Conservation (phyloP, 2,329 filamentous ascomycete genomes). For the Tolypocladium amazonense region DNA sequence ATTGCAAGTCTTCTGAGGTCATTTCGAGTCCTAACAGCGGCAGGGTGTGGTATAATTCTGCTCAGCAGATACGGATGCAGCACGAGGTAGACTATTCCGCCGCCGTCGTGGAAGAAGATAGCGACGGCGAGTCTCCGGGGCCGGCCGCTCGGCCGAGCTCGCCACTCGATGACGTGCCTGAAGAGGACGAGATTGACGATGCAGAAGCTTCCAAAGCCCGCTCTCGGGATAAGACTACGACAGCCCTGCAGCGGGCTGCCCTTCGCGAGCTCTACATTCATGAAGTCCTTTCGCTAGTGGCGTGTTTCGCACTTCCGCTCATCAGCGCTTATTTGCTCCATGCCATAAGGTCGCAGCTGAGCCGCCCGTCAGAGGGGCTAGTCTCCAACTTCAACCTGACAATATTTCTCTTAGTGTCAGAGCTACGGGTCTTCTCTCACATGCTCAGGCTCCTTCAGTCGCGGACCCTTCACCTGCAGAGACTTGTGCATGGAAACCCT, state of each 20-base stretch:
- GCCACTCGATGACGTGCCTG: constrained; percentile 31
- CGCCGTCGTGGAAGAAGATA: constrained; percentile 33
- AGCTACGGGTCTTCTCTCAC: constrained; percentile 74
- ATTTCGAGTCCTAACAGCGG: constrained; percentile 1
- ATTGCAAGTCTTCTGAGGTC: too few relatives aligned
- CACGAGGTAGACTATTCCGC: constrained; percentile 32
- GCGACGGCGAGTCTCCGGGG: constrained; percentile 24
- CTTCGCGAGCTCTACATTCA: constrained; percentile 59
- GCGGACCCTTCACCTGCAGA: constrained; percentile 73
- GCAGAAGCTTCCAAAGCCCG: neutral
- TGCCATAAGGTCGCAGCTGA: constrained; percentile 68
- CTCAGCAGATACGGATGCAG: constrained; percentile 49
- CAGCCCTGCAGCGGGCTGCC: constrained; percentile 25
- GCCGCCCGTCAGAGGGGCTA: constrained; percentile 71
- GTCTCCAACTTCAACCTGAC: constrained; percentile 90
- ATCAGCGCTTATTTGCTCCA: constrained; percentile 79
- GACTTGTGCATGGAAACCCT: constrained; percentile 49
- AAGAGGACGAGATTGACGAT: constrained; percentile 23
- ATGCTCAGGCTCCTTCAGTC: constrained; percentile 69
- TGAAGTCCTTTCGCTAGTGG: constrained; percentile 62
- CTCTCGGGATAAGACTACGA: constrained; percentile 8
- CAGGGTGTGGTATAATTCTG: constrained; percentile 65
- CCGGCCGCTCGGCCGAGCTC: constrained; percentile 8
- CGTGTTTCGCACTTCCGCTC: constrained; percentile 71
- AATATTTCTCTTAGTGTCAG: constrained; percentile 79